Evolutionary conservation across 2,329 filamentous ascomycete genomes (phyloP), one percentile per base, ranked within the genome.

Genomic region (Pestalotiopsis sp.): DNA sequence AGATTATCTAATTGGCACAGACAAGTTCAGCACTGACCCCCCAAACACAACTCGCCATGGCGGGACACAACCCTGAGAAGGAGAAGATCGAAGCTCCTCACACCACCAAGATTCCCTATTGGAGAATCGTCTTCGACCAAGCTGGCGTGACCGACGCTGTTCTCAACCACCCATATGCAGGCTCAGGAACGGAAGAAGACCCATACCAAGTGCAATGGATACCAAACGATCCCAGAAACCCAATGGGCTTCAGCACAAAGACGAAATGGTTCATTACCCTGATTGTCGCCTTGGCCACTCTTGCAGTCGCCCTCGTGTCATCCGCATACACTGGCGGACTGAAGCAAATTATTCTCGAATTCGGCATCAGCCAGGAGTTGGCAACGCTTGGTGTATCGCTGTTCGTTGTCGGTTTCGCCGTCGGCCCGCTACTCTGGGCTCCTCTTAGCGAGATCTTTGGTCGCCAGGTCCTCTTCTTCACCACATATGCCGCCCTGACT

Each of bases 391-490:
- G 90, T 12, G 83, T 92, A 14, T 91, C 89, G 7, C 80, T 91
- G 20, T 91, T 90, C 75, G 89, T 91, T 14, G 73, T 91, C 4
- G 89, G 89, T 1, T 91, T 91, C 68, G 83, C 83, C 41, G 82
- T 91, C 67, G 89, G 89, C 36, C 90, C 90, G 0, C 78, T 92
- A 7, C 74, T 92, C 2, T 92, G 90, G 87, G 91, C 90, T 3
- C 90, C 90, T 0, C 76, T 93, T 23, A 87, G 87, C 38, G 90
- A 92, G 74, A 77, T 91, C 41, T 89, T 86, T 66, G 90, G 87
- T 4, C 80, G 86, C 64, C 82, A 90, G 75, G 75, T 85, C 49
- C 82, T 90, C 13, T 88, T 89, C 73, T 82, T 86, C 71, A 78
- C 80, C 63, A 88, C 86, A 2, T 89, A 89, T 72, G 79, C 82